These are phyloP conservation scores for Platanus orientalis DNA, from an alignment of 164 flowering plant genomes.

Conservation along the genomic window DNA sequence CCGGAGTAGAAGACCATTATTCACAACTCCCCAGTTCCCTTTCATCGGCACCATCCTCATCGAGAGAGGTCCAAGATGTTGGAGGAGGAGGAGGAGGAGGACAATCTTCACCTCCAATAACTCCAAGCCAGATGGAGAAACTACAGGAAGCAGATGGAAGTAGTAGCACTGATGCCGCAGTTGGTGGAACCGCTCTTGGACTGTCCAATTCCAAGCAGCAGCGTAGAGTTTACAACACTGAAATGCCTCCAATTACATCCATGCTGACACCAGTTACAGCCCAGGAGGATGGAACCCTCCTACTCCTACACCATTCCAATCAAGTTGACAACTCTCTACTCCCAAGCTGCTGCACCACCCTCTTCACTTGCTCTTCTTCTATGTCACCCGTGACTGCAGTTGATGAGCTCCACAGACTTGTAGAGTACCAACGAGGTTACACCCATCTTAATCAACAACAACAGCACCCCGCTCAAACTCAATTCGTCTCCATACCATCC, in stretches of 20 bases:
- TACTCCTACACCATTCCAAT: slow-evolving; percentile 13
- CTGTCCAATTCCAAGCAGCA: too few species aligned
- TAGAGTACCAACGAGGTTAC: slow-evolving; percentile 39
- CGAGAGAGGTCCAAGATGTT: slow-evolving; percentile 20
- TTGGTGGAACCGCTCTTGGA: slow-evolving; percentile 40
- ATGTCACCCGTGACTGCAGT: slow-evolving; percentile 8
- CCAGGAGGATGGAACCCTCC: slow-evolving; percentile 19
- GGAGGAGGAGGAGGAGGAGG: slow-evolving; percentile 13
- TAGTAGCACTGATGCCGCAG: slow-evolving; percentile 28
- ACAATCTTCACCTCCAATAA: slow-evolving; percentile 7
- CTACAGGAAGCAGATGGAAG: slow-evolving; percentile 32
- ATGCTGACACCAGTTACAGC: slow-evolving; percentile 7
- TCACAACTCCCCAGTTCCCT: slow-evolving; percentile 55
- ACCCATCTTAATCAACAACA: slow-evolving; percentile 29
- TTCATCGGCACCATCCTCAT: slow-evolving; percentile 44
- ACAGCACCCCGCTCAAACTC: slow-evolving; percentile 22
- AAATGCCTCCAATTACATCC: slow-evolving; percentile 12
- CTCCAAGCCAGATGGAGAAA: slow-evolving; percentile 21
- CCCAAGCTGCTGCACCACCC: slow-evolving; percentile 14
- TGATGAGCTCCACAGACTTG: slow-evolving; percentile 65
- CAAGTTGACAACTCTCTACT: slow-evolving; percentile 12
- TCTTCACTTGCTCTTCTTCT: slow-evolving; percentile 25
- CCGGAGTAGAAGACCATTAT: slow-evolving; percentile 83
- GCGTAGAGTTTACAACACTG: slow-evolving; percentile 15
- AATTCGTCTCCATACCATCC: slow-evolving; percentile 8